Conservation (phyloP, 805 yeast species). For the Candida incommunis region DNA sequence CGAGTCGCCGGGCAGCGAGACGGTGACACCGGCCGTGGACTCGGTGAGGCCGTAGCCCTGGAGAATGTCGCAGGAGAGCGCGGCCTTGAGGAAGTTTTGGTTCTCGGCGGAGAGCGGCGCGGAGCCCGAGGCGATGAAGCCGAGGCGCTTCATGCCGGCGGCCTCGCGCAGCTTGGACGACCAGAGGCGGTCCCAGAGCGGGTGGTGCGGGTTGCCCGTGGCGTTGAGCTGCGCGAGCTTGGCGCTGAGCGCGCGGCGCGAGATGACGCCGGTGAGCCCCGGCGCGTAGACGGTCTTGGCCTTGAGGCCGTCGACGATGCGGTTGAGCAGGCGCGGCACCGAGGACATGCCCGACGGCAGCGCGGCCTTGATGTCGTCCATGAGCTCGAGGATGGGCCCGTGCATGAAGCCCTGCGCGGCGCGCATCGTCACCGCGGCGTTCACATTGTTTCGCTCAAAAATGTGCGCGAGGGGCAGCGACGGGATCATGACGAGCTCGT, state of each 20-base stretch:
- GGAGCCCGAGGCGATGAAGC: conserved; percentile 38
- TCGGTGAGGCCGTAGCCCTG: conserved; percentile 76
- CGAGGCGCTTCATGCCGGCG: conserved; percentile 34
- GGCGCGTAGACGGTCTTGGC: conserved; percentile 30
- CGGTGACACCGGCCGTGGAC: conserved; percentile 47
- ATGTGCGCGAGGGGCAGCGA: conserved; percentile 47
- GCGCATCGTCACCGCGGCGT: conserved; percentile 33
- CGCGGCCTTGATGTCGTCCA: conserved; percentile 42
- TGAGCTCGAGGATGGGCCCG: conserved; percentile 31
- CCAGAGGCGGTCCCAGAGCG: conserved; percentile 24
- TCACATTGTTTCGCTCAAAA: conserved; percentile 36
- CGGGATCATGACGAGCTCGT: conserved; percentile 9
- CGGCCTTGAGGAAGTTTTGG: conserved; percentile 44
- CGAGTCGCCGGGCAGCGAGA: conserved; percentile 28
- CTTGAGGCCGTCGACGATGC: conserved; percentile 47
- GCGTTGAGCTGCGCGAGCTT: conserved; percentile 22
- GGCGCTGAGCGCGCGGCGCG: conserved; percentile 29
- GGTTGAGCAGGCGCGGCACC: conserved; percentile 52
- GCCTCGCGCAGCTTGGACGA: conserved; percentile 30
- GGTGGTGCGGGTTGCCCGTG: conserved; percentile 26
- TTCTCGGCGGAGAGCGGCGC: conserved; percentile 60
- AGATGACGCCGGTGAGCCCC: conserved; percentile 29
- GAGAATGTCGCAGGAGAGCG: conserved; percentile 36
- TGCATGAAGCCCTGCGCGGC: conserved; percentile 41
- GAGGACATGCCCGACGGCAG: conserved; percentile 40